Evolutionary conservation across 2,329 filamentous ascomycete species (phyloP).

Genomic region (Sclerotinia subarctica): DNA sequence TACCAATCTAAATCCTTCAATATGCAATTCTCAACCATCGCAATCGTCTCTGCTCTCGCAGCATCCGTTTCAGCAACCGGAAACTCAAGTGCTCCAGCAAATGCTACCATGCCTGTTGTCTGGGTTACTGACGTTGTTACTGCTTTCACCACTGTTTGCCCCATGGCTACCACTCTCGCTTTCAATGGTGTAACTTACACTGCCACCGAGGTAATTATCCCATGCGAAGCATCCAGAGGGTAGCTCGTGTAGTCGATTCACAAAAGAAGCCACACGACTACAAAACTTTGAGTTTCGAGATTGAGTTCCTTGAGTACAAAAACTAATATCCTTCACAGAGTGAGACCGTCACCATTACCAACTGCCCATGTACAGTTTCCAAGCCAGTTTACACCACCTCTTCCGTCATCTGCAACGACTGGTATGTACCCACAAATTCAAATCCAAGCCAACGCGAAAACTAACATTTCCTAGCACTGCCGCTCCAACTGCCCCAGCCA

Average conservation of each 20-base stretch:
- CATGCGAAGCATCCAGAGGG: background rate
- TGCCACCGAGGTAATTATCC: slow-evolving; percentile 45
- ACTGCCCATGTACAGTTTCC: slow-evolving; percentile 37
- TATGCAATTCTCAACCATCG: slow-evolving; percentile 41
- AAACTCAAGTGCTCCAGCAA: slow-evolving; percentile 33
- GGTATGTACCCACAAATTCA: slow-evolving; percentile 40
- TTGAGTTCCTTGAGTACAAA: background rate
- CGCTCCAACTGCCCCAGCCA: slow-evolving; percentile 28
- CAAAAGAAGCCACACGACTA: background rate
- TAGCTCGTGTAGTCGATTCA: background rate
- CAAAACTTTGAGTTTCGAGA: background rate
- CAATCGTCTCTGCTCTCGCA: slow-evolving; percentile 38
- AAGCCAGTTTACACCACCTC: slow-evolving; percentile 34
- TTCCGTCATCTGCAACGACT: slow-evolving; percentile 48
- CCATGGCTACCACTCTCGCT: slow-evolving; percentile 47
- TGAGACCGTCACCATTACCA: slow-evolving; percentile 36
- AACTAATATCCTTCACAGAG: slow-evolving; percentile 23
- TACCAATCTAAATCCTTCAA: slow-evolving; percentile 37
- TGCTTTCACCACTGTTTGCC: slow-evolving; percentile 51
- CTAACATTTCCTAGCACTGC: slow-evolving; percentile 23
- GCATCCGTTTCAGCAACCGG: slow-evolving; percentile 33
- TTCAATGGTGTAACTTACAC: slow-evolving; percentile 49
- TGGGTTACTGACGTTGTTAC: slow-evolving; percentile 47
- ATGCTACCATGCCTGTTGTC: slow-evolving; percentile 43
- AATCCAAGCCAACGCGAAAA: background rate